These are phyloP conservation scores for Cystobasidium onofrii DNA, from an alignment of 768 basidiomycete species.

Conservation along the genomic window DNA sequence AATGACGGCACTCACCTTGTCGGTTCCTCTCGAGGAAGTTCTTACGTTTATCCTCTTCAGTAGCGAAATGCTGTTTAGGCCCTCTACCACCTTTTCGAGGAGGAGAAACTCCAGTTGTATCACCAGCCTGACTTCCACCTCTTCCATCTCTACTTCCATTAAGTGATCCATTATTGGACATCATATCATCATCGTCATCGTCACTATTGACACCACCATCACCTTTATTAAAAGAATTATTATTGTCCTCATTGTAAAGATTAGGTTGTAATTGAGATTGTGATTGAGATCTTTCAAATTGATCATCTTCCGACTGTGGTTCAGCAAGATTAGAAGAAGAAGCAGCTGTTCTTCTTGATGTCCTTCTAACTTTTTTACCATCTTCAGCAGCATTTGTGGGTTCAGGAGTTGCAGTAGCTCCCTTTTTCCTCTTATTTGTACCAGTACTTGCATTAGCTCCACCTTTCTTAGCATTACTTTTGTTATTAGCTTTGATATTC, in stretches of 20 bases:
- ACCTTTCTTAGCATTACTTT: not conserved
- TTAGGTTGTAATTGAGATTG: not conserved
- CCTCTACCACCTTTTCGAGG: constrained; percentile 48
- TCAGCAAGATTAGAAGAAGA: not conserved
- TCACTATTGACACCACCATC: not conserved
- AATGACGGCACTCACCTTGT: constrained; percentile 74
- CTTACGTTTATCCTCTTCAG: constrained; percentile 93
- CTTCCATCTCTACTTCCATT: constrained; percentile 11
- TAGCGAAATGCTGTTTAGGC: constrained; percentile 66
- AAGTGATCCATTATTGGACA: not conserved
- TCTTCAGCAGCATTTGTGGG: not conserved
- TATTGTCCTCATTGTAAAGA: not conserved
- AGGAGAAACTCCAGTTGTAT: not conserved
- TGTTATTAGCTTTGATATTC: not conserved
- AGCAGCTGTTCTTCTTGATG: not conserved
- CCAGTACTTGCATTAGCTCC: constrained; percentile 12
- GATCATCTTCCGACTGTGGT: not conserved
- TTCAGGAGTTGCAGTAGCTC: not conserved
- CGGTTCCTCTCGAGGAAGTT: constrained; percentile 96
- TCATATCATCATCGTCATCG: constrained; percentile 15
- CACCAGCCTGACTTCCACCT: constrained; percentile 20
- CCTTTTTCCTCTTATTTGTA: constrained; percentile 3
- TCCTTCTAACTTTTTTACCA: not conserved
- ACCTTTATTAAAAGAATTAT: not conserved
- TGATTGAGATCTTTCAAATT: not conserved